A percentile compares a stretch with the other conserved stretches of the same genome.
phyloP scores from a whole-genome alignment of 768 basidiomycete species.

The Tulasnella sp. region DNA sequence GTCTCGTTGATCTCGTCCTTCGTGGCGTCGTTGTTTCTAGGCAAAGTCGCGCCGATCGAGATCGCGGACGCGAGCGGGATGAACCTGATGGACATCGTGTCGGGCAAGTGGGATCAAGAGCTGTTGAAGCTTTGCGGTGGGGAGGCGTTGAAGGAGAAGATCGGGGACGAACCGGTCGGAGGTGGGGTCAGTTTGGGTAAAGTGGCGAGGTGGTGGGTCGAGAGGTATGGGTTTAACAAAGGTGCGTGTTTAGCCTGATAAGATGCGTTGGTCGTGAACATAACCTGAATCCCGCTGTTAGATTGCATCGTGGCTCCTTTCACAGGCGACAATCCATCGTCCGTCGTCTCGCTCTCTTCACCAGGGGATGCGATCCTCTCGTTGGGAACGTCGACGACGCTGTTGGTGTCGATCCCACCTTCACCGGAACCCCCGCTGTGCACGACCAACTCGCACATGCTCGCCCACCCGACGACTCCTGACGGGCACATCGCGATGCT shows the following conservation, averaged over 20 bases:
- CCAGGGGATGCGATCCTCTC: constrained; percentile 78
- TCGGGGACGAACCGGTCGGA: constrained; percentile 66
- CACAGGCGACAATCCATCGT: constrained; percentile 84
- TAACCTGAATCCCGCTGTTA: constrained; percentile 20
- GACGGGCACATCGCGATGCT: constrained; percentile 77
- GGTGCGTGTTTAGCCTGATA: constrained; percentile 29
- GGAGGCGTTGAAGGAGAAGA: constrained; percentile 48
- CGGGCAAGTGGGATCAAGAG: constrained; percentile 59
- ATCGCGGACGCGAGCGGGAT: constrained; percentile 84
- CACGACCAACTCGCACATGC: constrained; percentile 63
- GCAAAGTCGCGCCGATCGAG: constrained; percentile 67
- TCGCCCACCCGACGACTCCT: constrained; percentile 49
- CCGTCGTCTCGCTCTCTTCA: constrained; percentile 59
- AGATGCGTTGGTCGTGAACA: neutral
- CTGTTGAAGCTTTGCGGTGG: constrained; percentile 61
- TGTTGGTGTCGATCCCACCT: constrained; percentile 64
- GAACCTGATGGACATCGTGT: constrained; percentile 73
- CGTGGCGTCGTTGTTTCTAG: constrained; percentile 71
- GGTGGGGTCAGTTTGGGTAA: constrained; percentile 58
- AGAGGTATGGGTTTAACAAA: constrained; percentile 61
- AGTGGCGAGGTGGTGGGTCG: constrained; percentile 57
- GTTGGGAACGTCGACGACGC: constrained; percentile 79
- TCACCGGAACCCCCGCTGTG: constrained; percentile 51
- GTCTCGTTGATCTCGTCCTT: constrained; percentile 79
- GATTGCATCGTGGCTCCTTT: constrained; percentile 75